These are phyloP conservation scores for Nemania bipapillata DNA, from an alignment of 2,329 filamentous ascomycete genomes.

Conservation along the genomic window DNA sequence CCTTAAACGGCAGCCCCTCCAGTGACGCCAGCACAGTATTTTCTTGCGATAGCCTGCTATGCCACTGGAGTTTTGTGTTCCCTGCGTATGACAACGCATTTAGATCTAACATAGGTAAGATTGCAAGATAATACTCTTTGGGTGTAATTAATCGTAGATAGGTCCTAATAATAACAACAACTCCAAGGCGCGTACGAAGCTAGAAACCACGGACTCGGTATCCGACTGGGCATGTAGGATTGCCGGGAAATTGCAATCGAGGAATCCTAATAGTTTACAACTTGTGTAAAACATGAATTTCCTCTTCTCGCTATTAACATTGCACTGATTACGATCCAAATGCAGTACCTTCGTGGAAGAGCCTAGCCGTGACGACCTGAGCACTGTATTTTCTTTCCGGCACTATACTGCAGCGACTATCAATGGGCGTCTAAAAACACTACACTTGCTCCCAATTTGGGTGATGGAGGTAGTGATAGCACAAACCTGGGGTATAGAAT, in stretches of 20 bases:
- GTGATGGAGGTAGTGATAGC: not conserved
- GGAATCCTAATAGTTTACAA: not conserved
- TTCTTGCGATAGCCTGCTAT: not conserved
- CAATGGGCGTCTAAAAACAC: not conserved
- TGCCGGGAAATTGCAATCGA: not conserved
- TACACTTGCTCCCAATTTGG: not conserved
- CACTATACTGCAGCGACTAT: not conserved
- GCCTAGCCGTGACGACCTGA: not conserved
- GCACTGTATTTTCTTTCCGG: not conserved
- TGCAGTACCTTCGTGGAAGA: not conserved
- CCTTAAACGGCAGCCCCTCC: not conserved
- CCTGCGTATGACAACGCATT: not conserved
- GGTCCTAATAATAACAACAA: not conserved
- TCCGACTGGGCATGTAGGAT: slow-evolving; percentile 1
- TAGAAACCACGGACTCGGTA: not conserved
- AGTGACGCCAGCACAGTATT: not conserved
- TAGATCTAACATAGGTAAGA: not conserved
- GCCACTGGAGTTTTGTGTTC: not conserved
- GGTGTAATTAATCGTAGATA: not conserved
- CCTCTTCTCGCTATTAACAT: not conserved
- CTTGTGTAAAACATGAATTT: not conserved
- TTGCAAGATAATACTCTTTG: not conserved
- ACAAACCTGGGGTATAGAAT: not conserved
- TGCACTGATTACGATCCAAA: not conserved
- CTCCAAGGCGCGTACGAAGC: not conserved